Evolutionary conservation across 2,329 filamentous ascomycete genomes (phyloP).

Genomic region (Colletotrichum sublineola): DNA sequence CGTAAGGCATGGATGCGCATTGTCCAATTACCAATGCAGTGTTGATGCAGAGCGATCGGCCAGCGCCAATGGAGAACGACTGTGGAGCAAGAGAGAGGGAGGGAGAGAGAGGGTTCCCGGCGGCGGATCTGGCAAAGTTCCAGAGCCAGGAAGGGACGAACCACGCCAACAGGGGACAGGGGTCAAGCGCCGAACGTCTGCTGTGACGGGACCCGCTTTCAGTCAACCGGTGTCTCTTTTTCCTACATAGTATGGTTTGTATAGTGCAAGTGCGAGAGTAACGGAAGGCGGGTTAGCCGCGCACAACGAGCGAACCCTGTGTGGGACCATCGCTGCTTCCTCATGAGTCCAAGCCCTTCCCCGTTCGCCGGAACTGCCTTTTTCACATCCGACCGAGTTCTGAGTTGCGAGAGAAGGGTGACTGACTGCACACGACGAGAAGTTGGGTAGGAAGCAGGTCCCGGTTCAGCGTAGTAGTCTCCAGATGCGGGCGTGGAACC

Average conservation of each 20-base stretch:
- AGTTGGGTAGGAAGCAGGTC: not conserved
- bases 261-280: slow-evolving; percentile 2
- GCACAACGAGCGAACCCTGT: not conserved
- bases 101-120: not conserved
- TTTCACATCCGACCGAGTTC: not conserved
- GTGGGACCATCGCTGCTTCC: slow-evolving; percentile 11
- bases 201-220: slow-evolving; percentile 4
- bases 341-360: not conserved
- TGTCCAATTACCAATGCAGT: slow-evolving; percentile 7
- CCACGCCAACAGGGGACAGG: slow-evolving; percentile 7
- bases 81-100: not conserved
- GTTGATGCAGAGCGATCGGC: slow-evolving; percentile 9
- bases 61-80: slow-evolving; percentile 3
- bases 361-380: not conserved
- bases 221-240: slow-evolving; percentile 11
- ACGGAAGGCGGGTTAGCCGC: not conserved
- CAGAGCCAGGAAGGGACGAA: slow-evolving; percentile 10
- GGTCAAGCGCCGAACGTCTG: not conserved
- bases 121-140: not conserved
- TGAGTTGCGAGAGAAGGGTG: not conserved
- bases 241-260: not conserved
- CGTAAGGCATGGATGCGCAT: not conserved
- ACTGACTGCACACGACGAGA: not conserved
- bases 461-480: not conserved
- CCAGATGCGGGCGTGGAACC: not conserved